Evolutionary conservation across 441 rosid species (phyloP), one percentile per base, ranked within the genome.

Genomic region (Corymbia calophylla): DNA sequence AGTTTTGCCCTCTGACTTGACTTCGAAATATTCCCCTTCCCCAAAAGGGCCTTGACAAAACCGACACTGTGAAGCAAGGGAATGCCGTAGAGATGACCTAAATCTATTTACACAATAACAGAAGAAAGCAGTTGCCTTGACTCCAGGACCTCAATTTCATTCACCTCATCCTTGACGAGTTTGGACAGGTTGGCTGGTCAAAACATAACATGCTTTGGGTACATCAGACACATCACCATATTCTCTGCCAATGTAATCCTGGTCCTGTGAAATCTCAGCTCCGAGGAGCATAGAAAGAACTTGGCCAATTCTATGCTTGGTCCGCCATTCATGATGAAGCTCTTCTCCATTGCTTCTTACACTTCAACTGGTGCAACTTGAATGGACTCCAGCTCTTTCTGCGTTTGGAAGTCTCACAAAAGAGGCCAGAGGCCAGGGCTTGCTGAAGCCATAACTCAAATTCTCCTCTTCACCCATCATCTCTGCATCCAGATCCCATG

Each of bases 371-470:
- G 91, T 93, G 92, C 91, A 96, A 92, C 93, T 98, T 98, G 93
- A 98, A 98, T 17, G 99, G 99, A 88, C 99, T 97, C 99, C 99
- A 98, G 92, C 98, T 98, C 92, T 97, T 97, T 91, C 97, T 95
- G n/a, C 99, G 98, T 90, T 95, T 94, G 13, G 99, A 94, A 81
- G 98, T 95, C 92, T 98, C 99, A 13, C 96, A 97, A 70, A 98
- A 98, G 88, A 97, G 96, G 86, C 99, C 99, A 39, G 99, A 96
- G 88, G 99, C 99, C 66, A 98, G 92, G 51, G 98, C 99, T 89
- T 97, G 99, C 93, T 97, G 98, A 90, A 97, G 97, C 99, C 99
- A 97, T 54, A 96, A 88, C 91, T 97, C 99, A 44, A 98, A 97
- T 93, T 97, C 99, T 84, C 96, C 99, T 97, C 97, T 70, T 97